Percentiles rank a stretch among this genome's conserved stretches.
These are phyloP conservation scores for Trichoderma sp. DNA, from an alignment of 2,329 filamentous ascomycete species.

Conservation along the genomic window DNA sequence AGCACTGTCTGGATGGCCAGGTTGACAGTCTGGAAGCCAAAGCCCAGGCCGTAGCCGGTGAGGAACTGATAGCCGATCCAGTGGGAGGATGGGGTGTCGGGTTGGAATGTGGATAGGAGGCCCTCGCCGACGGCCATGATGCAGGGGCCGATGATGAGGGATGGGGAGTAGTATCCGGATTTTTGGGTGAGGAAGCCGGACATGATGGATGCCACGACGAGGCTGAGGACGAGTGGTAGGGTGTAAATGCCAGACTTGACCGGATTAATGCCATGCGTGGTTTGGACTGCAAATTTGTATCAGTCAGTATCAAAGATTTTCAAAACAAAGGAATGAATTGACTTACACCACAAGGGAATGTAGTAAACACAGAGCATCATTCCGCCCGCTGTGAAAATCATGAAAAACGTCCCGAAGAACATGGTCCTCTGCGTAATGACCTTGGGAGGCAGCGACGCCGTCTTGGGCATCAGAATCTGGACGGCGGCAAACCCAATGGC, in stretches of 20 bases:
- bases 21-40: slow-evolving; percentile 59
- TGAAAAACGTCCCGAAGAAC: slow-evolving; percentile 48
- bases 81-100: slow-evolving; percentile 47
- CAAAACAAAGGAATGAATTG: neutral
- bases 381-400: slow-evolving; percentile 49
- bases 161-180: slow-evolving; percentile 61
- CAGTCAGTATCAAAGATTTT: slow-evolving; percentile 30
- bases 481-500: slow-evolving; percentile 52
- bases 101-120: slow-evolving; percentile 58
- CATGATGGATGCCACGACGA: slow-evolving; percentile 54
- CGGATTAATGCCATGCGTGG: slow-evolving; percentile 54
- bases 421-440: slow-evolving; percentile 60
- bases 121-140: slow-evolving; percentile 56
- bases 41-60: slow-evolving; percentile 59
- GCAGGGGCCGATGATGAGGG: slow-evolving; percentile 54
- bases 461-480: slow-evolving; percentile 56
- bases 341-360: slow-evolving; percentile 57
- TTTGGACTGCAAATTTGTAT: slow-evolving; percentile 49
- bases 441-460: slow-evolving; percentile 57
- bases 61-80: slow-evolving; percentile 65
- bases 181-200: slow-evolving; percentile 52
- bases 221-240: slow-evolving; percentile 57
- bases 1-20: slow-evolving; percentile 60
- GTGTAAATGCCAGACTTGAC: slow-evolving; percentile 60
- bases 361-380: slow-evolving; percentile 60